These are phyloP conservation scores for Lolium multiflorum DNA, from an alignment of 176 grass and related monocot genomes.

Conservation along the genomic window DNA sequence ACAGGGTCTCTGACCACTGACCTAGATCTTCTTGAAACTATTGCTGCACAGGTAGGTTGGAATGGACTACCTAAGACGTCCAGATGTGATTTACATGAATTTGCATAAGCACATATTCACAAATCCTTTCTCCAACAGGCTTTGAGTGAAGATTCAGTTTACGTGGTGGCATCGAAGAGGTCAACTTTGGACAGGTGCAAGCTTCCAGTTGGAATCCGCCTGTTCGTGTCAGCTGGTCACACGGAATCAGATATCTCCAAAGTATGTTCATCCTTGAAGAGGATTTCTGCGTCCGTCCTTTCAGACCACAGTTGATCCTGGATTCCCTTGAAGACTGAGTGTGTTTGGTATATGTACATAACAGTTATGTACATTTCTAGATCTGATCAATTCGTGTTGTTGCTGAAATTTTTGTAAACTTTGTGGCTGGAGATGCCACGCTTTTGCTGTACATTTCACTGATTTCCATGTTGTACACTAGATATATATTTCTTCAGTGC, in stretches of 20 bases:
- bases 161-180: constrained; percentile 76
- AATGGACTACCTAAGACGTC: neutral
- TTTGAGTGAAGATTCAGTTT: constrained; percentile 89
- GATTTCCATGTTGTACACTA: constrained; percentile 22
- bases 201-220: constrained; percentile 74
- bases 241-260: constrained; percentile 69
- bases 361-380: constrained; percentile 56
- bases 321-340: neutral
- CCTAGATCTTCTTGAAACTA: constrained; percentile 68
- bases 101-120: constrained; percentile 37
- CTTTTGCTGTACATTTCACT: constrained; percentile 31
- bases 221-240: constrained; percentile 79
- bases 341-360: constrained; percentile 63
- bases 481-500: neutral
- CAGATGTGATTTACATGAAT: neutral
- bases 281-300: constrained; percentile 68
- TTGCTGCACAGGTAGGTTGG: constrained; percentile 65
- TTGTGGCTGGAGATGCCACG: constrained; percentile 1
- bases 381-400: constrained; percentile 37
- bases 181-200: constrained; percentile 80
- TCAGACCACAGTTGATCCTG: constrained; percentile 50
- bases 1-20: constrained; percentile 57
- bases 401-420: constrained; percentile 47
- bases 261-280: constrained; percentile 68
- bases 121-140: constrained; percentile 45